Conservation (phyloP, 225 moss, liverwort and hornwort genomes). For the Pseudisothecium myosuroides region DNA sequence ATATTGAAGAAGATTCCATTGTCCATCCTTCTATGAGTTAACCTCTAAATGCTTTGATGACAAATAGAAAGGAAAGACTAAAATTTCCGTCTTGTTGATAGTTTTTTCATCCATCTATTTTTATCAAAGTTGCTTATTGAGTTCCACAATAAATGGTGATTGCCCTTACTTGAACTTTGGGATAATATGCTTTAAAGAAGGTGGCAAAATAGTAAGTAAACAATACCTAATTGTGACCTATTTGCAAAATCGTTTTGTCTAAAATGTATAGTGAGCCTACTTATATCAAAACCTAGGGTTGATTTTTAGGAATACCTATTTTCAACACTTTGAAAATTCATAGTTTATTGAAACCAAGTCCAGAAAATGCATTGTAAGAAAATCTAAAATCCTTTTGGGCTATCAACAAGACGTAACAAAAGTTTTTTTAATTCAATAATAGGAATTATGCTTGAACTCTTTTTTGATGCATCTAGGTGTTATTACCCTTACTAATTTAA, state of each 20-base stretch:
- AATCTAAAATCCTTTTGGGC: not conserved
- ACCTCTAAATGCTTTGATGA: rapidly evolving
- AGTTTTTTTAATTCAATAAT: not conserved
- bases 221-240: not conserved
- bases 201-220: not conserved
- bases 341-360: not conserved
- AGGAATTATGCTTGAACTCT: too few species aligned
- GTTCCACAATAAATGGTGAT: not conserved
- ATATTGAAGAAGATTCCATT: not conserved
- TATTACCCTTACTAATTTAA: not conserved
- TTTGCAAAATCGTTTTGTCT: not conserved
- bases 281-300: not conserved
- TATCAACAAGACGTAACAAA: not conserved
- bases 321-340: not conserved
- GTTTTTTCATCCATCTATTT: not conserved
- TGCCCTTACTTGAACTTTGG: rapidly evolving
- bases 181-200: rapidly evolving
- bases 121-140: not conserved
- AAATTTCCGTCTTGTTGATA: not conserved
- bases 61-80: not conserved
- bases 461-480: rapidly evolving
- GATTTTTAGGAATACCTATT: not conserved
- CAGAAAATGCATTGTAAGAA: not conserved
- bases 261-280: not conserved
- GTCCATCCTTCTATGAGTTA: not conserved